phyloP scores from a whole-genome alignment of 2,329 filamentous ascomycete genomes.

The Curvularia verruculosa region DNA sequence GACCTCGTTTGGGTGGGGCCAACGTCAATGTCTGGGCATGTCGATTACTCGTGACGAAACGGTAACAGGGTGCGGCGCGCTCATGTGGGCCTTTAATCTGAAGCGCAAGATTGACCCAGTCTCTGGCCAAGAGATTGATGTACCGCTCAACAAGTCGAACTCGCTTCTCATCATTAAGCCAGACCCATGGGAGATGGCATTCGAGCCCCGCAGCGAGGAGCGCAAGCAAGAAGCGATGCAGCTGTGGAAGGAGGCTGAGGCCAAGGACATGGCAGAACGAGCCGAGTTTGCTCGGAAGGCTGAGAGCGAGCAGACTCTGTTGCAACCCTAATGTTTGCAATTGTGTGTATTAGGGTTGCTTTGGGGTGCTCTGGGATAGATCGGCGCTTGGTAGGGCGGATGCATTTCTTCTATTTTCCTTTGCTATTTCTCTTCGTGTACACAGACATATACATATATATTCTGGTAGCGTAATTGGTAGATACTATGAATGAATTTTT shows the following conservation, averaged over 20 bases:
- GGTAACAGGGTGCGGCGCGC: slow-evolving; percentile 58
- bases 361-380: slow-evolving; percentile 6
- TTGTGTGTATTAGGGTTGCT: slow-evolving; percentile 1
- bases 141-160: slow-evolving; percentile 59
- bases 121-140: slow-evolving; percentile 51
- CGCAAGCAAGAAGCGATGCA: slow-evolving; percentile 42
- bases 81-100: slow-evolving; percentile 57
- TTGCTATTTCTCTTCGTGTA: background rate
- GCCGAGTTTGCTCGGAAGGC: slow-evolving; percentile 42
- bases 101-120: slow-evolving; percentile 56
- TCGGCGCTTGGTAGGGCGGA: slow-evolving; percentile 8
- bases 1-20: slow-evolving; percentile 70
- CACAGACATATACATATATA: background rate
- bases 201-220: slow-evolving; percentile 56
- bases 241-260: slow-evolving; percentile 47
- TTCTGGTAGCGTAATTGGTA: background rate
- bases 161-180: slow-evolving; percentile 65
- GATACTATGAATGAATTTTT: slow-evolving; percentile 4
- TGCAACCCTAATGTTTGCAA: slow-evolving; percentile 4
- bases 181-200: slow-evolving; percentile 61
- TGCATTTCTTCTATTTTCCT: background rate
- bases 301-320: slow-evolving; percentile 24
- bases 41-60: slow-evolving; percentile 64
- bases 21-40: slow-evolving; percentile 67
- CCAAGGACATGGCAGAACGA: slow-evolving; percentile 45